These are phyloP conservation scores for Rhynchosporium secalis DNA, from an alignment of 2,329 filamentous ascomycete genomes.

Conservation along the genomic window DNA sequence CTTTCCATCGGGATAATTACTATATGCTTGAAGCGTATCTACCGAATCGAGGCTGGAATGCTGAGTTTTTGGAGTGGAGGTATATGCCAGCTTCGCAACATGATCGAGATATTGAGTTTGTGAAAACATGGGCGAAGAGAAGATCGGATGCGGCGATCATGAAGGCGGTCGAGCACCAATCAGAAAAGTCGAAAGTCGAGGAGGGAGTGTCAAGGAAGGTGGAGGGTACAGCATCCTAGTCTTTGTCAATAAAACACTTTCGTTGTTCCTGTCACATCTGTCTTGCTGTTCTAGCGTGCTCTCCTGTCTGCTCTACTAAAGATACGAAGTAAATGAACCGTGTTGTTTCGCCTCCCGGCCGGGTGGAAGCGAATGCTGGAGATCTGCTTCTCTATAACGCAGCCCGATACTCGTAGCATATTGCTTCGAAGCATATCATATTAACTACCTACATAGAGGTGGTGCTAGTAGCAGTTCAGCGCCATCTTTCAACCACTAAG, in stretches of 20 bases:
- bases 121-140: slow-evolving; percentile 23
- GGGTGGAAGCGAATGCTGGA: too few species aligned
- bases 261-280: neutral
- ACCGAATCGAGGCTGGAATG: slow-evolving; percentile 56
- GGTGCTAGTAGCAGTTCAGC: too few species aligned
- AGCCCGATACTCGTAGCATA: too few species aligned
- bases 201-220: neutral
- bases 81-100: slow-evolving; percentile 42
- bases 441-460: too few species aligned
- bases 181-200: neutral
- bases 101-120: slow-evolving; percentile 26
- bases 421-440: too few species aligned
- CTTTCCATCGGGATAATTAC: slow-evolving; percentile 57
- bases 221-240: neutral
- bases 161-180: neutral
- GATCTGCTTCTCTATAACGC: too few species aligned
- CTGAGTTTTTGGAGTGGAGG: slow-evolving; percentile 48
- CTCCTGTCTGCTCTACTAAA: neutral
- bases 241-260: neutral
- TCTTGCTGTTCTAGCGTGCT: neutral
- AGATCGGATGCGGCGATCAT: slow-evolving; percentile 8
- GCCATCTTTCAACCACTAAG: too few species aligned
- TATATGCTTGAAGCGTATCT: slow-evolving; percentile 59
- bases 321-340: too few species aligned
- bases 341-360: too few species aligned